Evolutionary conservation across 345 rosid genomes (phyloP).

Genomic region (Eucalyptus cloeziana): DNA sequence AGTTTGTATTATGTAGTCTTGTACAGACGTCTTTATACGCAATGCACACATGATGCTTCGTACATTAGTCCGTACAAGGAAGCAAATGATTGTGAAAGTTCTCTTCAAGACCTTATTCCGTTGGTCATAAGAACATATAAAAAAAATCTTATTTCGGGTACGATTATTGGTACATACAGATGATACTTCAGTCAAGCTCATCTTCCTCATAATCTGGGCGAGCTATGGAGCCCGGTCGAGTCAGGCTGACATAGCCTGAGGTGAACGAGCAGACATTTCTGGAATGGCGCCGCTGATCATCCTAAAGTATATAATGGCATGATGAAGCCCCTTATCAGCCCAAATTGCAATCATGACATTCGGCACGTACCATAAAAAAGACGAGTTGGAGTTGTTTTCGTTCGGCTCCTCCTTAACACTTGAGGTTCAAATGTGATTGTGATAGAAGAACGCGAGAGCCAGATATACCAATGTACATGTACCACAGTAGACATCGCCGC

Average conservation of each 20-base stretch:
- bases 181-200: not conserved
- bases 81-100: not conserved
- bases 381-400: not conserved
- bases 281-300: not conserved
- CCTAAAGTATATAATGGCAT: not conserved
- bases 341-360: not conserved
- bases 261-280: not conserved
- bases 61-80: not conserved
- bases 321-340: not conserved
- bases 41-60: not conserved
- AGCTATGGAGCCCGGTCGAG: not conserved
- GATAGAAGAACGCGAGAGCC: not conserved
- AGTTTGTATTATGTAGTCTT: not conserved
- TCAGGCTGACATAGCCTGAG: not conserved
- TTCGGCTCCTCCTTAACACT: not conserved
- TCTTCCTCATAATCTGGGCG: not conserved
- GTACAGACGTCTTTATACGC: not conserved
- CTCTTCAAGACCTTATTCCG: not conserved
- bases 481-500: not conserved
- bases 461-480: not conserved
- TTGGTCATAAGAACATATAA: not conserved
- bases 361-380: not conserved
- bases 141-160: not conserved
- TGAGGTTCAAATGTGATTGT: not conserved
- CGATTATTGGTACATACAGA: not conserved